A percentile compares a stretch with the other conserved stretches of the same genome.
phyloP scores from a whole-genome alignment of 2,329 filamentous ascomycete genomes.

The Xylaria sp. region DNA sequence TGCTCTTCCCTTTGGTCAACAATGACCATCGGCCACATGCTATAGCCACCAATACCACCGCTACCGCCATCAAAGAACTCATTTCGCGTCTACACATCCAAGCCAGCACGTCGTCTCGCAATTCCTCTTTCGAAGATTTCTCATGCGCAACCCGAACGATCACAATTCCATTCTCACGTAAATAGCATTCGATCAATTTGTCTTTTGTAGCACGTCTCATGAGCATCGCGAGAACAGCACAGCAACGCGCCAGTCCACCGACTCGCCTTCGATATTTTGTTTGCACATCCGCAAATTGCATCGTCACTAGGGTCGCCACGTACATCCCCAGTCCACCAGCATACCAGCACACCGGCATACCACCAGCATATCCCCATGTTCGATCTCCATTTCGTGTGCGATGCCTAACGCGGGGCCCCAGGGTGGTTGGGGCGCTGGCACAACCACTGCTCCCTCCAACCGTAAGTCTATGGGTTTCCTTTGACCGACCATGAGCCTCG shows the following conservation, averaged over 20 bases:
- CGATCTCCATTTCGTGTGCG: conserved; percentile 36
- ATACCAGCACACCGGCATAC: too few species aligned
- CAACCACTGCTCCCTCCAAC: conserved; percentile 42
- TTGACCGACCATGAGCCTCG: conserved; percentile 35
- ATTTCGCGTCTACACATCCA: conserved; percentile 6
- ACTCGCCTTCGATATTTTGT: background rate
- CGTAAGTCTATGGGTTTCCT: conserved; percentile 48
- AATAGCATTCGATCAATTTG: conserved; percentile 6
- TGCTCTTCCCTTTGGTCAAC: conserved; percentile 14
- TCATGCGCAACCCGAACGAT: background rate
- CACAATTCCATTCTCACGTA: background rate
- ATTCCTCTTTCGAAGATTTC: background rate
- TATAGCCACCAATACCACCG: conserved; percentile 2
- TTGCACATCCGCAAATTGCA: background rate
- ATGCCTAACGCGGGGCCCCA: conserved; percentile 47
- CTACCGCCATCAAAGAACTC: conserved; percentile 21
- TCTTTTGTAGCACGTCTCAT: background rate
- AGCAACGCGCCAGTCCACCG: background rate
- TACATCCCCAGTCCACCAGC: too few species aligned
- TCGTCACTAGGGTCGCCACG: background rate
- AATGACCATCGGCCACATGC: conserved; percentile 14
- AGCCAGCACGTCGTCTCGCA: background rate
- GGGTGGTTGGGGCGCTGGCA: conserved; percentile 45
- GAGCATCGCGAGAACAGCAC: background rate
- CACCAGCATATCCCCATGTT: conserved; percentile 40